Conservation (phyloP, 768 basidiomycete species). For the Amanita jacksonii region DNA sequence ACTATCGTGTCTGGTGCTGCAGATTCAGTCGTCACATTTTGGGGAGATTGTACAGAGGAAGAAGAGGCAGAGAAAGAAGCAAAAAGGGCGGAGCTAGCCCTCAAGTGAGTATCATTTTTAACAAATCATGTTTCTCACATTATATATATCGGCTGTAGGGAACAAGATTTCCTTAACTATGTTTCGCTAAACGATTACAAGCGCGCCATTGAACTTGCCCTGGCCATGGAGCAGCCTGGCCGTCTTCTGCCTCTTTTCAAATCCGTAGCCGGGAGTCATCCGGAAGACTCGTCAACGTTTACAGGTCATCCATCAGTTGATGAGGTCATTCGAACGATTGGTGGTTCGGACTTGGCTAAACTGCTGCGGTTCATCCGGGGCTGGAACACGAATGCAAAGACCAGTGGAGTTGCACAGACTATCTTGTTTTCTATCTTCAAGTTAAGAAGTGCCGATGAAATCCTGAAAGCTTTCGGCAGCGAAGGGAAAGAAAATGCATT, state of each 20-base stretch:
- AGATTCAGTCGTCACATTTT: conserved; percentile 92
- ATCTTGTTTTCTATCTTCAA: conserved; percentile 78
- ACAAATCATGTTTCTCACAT: background rate
- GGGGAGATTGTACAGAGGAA: conserved; percentile 91
- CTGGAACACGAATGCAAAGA: conserved; percentile 96
- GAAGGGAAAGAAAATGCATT: conserved; percentile 26
- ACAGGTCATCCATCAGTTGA: conserved; percentile 74
- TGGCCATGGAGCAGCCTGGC: conserved; percentile 91
- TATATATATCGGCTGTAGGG: conserved; percentile 40
- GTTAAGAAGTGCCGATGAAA: conserved; percentile 62
- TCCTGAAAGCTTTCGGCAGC: conserved; percentile 56
- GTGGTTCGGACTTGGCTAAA: conserved; percentile 64
- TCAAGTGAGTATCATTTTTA: conserved; percentile 50
- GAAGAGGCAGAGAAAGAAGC: conserved; percentile 66
- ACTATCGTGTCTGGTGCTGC: conserved; percentile 91
- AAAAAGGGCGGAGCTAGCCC: conserved; percentile 61
- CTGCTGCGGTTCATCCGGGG: conserved; percentile 75
- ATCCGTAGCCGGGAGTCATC: conserved; percentile 16
- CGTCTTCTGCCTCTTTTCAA: conserved; percentile 75
- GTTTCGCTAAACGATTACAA: conserved; percentile 82
- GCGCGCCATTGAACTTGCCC: conserved; percentile 83
- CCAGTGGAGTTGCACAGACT: conserved; percentile 75
- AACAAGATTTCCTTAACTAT: conserved; percentile 94
- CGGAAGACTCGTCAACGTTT: conserved; percentile 24
- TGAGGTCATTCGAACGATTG: conserved; percentile 66